Evolutionary conservation across 179 eudicot genomes (phyloP).

Genomic region (Beta corolliflora): DNA sequence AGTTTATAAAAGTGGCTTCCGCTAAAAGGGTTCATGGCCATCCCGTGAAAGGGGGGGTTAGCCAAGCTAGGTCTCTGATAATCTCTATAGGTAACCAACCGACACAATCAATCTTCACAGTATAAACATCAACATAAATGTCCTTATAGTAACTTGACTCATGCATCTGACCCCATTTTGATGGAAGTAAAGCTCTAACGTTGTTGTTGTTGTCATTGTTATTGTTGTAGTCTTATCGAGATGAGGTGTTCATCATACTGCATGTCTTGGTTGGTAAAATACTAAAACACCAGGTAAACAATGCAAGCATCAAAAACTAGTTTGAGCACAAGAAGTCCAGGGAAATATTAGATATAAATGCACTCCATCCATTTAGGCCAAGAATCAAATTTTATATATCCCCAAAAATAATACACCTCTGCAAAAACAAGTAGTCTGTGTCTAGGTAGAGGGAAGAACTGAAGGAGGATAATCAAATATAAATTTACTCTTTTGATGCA

Average conservation of each 20-base stretch:
- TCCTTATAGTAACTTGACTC: too few species aligned
- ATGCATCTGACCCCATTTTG: too few species aligned
- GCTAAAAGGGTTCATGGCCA: too few species aligned
- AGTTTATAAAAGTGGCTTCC: too few species aligned
- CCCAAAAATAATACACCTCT: neutral
- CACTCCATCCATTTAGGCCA: neutral
- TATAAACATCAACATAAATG: too few species aligned
- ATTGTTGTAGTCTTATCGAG: neutral
- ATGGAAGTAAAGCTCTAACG: too few species aligned
- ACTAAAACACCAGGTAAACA: neutral
- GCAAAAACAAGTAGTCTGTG: neutral
- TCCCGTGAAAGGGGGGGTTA: too few species aligned
- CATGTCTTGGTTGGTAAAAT: neutral
- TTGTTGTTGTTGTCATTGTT: too few species aligned
- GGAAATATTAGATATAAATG: neutral
- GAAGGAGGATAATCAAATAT: constrained; percentile 6
- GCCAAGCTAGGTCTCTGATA: too few species aligned
- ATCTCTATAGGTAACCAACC: neutral
- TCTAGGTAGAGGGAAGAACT: neutral
- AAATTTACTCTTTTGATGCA: constrained; percentile 64
- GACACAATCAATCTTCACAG: neutral
- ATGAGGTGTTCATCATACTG: neutral
- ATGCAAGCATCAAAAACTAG: neutral
- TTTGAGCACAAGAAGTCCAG: neutral
- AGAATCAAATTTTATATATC: neutral